Percentiles rank a stretch among this genome's conserved stretches.
phyloP scores from a whole-genome alignment of 2,329 filamentous ascomycete genomes.

The Pseudogymnoascus verrucosus region DNA sequence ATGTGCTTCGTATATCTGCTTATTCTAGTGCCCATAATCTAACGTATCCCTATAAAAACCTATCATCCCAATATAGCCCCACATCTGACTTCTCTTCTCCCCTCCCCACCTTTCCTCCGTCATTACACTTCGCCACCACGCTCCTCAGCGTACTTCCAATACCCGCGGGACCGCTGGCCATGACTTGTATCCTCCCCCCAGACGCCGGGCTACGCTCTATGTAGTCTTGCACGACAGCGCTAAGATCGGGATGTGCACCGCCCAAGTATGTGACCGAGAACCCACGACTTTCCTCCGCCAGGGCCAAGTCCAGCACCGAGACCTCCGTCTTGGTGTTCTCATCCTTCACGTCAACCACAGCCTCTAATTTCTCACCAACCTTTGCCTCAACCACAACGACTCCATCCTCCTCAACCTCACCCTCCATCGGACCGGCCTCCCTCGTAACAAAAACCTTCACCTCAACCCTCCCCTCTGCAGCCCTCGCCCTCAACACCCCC shows the following conservation, averaged over 20 bases:
- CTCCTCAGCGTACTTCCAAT: slow-evolving; percentile 52
- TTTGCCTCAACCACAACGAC: background rate
- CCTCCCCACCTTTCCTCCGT: slow-evolving; percentile 45
- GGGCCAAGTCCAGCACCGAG: slow-evolving; percentile 11
- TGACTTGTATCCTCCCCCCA: slow-evolving; percentile 44
- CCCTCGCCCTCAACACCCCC: background rate
- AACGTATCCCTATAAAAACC: slow-evolving; percentile 21
- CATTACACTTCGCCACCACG: slow-evolving; percentile 47
- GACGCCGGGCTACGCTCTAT: slow-evolving; percentile 35
- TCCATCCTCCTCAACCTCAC: background rate
- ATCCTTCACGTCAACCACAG: slow-evolving; percentile 15
- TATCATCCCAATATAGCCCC: slow-evolving; percentile 50
- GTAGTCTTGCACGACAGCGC: slow-evolving; percentile 40
- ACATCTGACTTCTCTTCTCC: slow-evolving; percentile 50
- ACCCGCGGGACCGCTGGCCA: slow-evolving; percentile 51
- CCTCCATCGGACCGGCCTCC: background rate
- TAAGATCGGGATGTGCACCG: slow-evolving; percentile 38
- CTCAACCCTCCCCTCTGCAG: background rate
- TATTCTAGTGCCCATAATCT: background rate
- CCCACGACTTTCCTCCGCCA: slow-evolving; percentile 7
- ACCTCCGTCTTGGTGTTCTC: slow-evolving; percentile 19
- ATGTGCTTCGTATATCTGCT: background rate
- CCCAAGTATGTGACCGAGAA: slow-evolving; percentile 2
- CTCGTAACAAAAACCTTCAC: background rate
- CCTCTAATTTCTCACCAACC: slow-evolving; percentile 19